Percentiles rank a stretch among this genome's conserved stretches.
Evolutionary conservation across 805 yeast genomes (phyloP).

Genomic region (Sugiyamaella smithiae): DNA sequence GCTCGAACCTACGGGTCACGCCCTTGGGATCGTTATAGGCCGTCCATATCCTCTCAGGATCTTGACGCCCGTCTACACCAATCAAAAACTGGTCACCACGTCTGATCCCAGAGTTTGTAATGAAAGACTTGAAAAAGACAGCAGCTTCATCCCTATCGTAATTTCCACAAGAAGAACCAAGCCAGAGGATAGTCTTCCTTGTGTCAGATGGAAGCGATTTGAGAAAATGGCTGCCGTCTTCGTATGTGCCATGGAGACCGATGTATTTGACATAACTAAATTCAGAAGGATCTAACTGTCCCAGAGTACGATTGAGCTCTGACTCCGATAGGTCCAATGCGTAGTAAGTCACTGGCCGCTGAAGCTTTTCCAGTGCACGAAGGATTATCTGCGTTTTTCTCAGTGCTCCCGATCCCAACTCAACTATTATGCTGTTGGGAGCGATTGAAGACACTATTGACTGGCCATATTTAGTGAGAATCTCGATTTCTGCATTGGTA

Average conservation of each 20-base stretch:
- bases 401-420: slow-evolving; percentile 2
- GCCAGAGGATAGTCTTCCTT: neutral
- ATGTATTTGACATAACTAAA: neutral
- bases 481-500: neutral
- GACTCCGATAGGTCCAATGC: neutral
- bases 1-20: slow-evolving; percentile 1
- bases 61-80: slow-evolving; percentile 2
- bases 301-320: neutral
- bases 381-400: neutral
- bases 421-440: neutral
- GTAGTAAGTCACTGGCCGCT: neutral
- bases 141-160: neutral
- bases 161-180: neutral
- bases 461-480: neutral
- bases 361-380: neutral
- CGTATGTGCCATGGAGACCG: slow-evolving; percentile 1
- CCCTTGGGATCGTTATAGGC: slow-evolving; percentile 2
- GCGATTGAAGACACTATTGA: neutral
- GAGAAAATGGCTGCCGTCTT: neutral
- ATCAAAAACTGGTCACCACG: slow-evolving; percentile 1
- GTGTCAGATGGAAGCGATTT: neutral
- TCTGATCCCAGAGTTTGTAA: neutral
- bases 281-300: neutral
- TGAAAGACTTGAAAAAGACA: neutral
- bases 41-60: slow-evolving; percentile 1